Percentiles rank a stretch among this genome's conserved stretches.
Conservation (phyloP, 139 green algal species). For the Astrephomene gubernaculifera region DNA sequence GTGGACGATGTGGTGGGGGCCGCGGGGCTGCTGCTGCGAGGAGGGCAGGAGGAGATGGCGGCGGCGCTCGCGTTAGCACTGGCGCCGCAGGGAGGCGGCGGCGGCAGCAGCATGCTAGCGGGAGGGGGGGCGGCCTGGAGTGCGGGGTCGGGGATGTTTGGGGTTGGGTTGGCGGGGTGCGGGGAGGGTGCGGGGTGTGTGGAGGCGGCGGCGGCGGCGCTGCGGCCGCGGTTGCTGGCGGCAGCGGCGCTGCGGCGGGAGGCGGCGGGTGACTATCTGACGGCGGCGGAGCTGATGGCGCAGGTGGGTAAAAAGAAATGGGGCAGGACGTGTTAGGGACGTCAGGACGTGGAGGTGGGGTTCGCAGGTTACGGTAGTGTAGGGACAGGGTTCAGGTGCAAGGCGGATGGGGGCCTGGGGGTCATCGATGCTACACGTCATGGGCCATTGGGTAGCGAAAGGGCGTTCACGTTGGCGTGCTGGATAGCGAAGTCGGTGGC, state of each 20-base stretch:
- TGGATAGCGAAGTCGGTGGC: too few relatives aligned
- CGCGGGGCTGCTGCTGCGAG: constrained; percentile 26
- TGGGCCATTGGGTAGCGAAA: too few relatives aligned
- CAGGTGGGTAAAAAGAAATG: background rate
- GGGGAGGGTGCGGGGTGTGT: background rate
- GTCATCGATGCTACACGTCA: too few relatives aligned
- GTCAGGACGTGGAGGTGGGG: too few relatives aligned
- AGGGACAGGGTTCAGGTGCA: too few relatives aligned
- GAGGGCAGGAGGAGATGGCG: background rate
- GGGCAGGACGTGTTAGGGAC: background rate
- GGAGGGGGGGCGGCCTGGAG: background rate
- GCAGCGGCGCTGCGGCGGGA: constrained; percentile 10
- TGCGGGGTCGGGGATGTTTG: background rate
- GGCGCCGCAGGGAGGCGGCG: background rate
- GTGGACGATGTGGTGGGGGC: constrained; percentile 24
- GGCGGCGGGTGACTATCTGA: constrained; percentile 18
- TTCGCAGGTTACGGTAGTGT: too few relatives aligned
- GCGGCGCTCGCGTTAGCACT: background rate
- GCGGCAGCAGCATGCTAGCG: background rate
- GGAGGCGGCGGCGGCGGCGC: background rate
- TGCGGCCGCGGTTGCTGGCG: constrained; percentile 16
- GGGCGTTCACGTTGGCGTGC: too few relatives aligned
- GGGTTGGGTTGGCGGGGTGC: background rate
- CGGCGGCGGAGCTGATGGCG: constrained; percentile 30
- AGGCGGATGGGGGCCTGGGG: too few relatives aligned